A percentile compares a stretch with the other conserved stretches of the same genome.
These are phyloP conservation scores for Botrytis sinoallii DNA, from an alignment of 2,329 filamentous ascomycete genomes.

Conservation along the genomic window DNA sequence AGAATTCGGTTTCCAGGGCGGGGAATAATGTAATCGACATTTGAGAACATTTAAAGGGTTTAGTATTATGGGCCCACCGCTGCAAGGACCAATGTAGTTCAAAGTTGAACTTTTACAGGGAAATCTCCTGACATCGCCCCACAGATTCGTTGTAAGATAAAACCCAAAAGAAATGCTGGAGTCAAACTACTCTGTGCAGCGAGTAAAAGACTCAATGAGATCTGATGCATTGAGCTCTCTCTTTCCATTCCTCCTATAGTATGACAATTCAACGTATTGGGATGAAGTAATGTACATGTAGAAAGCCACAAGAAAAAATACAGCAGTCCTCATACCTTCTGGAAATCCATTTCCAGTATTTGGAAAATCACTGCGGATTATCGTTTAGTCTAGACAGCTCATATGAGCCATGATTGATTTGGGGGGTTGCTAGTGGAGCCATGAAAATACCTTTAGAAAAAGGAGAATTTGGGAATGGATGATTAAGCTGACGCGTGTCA, in stretches of 20 bases:
- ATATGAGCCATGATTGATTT: not conserved
- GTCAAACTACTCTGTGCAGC: not conserved
- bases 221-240: not conserved
- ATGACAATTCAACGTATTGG: not conserved
- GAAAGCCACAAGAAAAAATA: not conserved
- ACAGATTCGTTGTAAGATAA: not conserved
- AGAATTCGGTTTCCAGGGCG: not conserved
- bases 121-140: not conserved
- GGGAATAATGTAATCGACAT: not conserved
- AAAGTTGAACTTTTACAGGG: not conserved
- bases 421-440: not conserved
- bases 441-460: not conserved
- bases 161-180: too few relatives aligned
- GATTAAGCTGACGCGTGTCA: constrained; percentile 7
- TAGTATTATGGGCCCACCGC: not conserved
- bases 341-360: not conserved
- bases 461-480: not conserved
- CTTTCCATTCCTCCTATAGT: not conserved
- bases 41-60: not conserved
- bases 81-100: not conserved
- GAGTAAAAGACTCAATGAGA: not conserved
- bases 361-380: not conserved
- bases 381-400: not conserved
- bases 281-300: not conserved
- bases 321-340: not conserved